Evolutionary conservation across 768 basidiomycete genomes (phyloP), one percentile per base, ranked within the genome.

Genomic region (Suillus spraguei): DNA sequence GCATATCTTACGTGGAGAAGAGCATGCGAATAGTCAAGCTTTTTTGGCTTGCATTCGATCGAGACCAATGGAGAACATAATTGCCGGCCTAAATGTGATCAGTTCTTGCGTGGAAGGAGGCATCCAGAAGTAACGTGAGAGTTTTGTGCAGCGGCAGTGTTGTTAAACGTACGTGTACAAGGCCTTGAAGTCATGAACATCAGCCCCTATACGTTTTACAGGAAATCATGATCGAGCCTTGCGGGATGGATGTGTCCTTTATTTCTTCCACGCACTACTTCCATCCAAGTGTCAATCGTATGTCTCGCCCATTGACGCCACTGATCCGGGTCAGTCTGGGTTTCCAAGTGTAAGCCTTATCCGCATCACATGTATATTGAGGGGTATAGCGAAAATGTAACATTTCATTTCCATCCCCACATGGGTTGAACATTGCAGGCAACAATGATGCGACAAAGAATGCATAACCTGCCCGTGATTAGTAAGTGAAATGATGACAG

Each of bases 31-130:
- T 13, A 58, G 56, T 58, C 56, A 58, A 58, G 56, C 17, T 28
- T 58, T n/a, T 58, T 58, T 58, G 56, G 24, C 56, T 58, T 41
- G 22, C 24, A 10, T 28, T 17, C 24, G 24, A 58, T 58, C 39
- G 24, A 58, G 28, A 2, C 28, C 28, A 28, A 28, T 28, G 2
- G 28, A 28, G 28, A 28, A 4, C 28, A 28, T 20, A n/a, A n/a
- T n/a, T 11, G 20, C 13, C n/a, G 52, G 20, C 33, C 32, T 11
- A 33, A 33, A 56, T 10, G 36, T 39, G 36, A 16, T n/a, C 13
- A 56, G 17, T 17, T 39, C 55, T 56, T 39, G 38, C 55, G 39
- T 39, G 38, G 24, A 28, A 58, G 56, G 24, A 8, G 24, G 10
- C 52, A 24, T 58, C 39, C 3, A 32, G 28, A 9, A 58, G 38